These are phyloP conservation scores for Aureoboletus auriporus DNA, from an alignment of 768 basidiomycete species.

Conservation along the genomic window DNA sequence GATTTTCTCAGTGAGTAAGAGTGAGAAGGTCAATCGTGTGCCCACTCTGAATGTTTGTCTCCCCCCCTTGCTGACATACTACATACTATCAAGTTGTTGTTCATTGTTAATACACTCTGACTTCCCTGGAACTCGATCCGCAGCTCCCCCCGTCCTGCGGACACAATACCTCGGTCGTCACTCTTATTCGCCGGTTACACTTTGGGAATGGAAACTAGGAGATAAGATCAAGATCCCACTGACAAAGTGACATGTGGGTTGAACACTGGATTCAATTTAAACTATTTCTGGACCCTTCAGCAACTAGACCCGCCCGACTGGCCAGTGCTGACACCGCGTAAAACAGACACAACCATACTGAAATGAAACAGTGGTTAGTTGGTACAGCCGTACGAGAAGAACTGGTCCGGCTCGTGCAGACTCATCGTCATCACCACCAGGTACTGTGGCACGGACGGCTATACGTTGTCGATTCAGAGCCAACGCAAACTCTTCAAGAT, in stretches of 20 bases:
- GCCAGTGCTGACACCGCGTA: too few relatives aligned
- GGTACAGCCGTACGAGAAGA: background rate
- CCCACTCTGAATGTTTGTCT: background rate
- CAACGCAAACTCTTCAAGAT: too few relatives aligned
- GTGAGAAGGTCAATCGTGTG: background rate
- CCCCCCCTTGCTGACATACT: background rate
- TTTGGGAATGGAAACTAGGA: background rate
- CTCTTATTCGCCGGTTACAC: conserved; percentile 14
- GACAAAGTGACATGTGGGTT: background rate
- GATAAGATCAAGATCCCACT: background rate
- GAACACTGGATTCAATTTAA: background rate
- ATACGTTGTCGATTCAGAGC: too few relatives aligned
- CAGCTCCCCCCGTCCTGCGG: background rate
- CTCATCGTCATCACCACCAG: too few relatives aligned
- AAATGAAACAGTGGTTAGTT: background rate
- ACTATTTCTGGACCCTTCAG: background rate
- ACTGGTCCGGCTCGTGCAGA: too few relatives aligned
- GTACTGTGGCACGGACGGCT: too few relatives aligned
- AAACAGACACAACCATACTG: background rate
- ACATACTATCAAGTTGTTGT: background rate
- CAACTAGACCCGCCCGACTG: too few relatives aligned
- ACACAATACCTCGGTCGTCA: background rate
- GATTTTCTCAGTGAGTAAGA: too few relatives aligned
- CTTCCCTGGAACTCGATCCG: conserved; percentile 63
- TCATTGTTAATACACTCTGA: background rate